phyloP scores from a whole-genome alignment of 768 basidiomycete genomes.

The Naganishia vaughanmartiniae region DNA sequence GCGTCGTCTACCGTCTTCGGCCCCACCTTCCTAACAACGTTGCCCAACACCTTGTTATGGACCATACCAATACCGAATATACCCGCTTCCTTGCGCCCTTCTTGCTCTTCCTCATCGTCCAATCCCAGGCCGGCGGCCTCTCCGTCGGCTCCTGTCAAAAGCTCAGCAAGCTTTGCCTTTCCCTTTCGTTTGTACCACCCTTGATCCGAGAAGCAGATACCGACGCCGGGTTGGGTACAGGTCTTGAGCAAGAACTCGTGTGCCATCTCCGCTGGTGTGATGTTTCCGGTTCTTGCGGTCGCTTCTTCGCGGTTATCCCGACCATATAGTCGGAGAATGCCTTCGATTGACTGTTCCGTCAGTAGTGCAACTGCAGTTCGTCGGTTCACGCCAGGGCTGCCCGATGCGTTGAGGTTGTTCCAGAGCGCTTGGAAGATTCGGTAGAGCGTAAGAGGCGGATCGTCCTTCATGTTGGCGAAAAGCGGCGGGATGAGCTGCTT shows the following conservation, averaged over 20 bases:
- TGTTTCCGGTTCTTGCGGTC: conserved; percentile 58
- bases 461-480: conserved; percentile 41
- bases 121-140: conserved; percentile 41
- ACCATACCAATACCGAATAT: conserved; percentile 38
- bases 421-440: conserved; percentile 44
- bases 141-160: conserved; percentile 47
- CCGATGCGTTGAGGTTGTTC: conserved; percentile 39
- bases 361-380: conserved; percentile 41
- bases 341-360: conserved; percentile 45
- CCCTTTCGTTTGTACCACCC: conserved; percentile 83
- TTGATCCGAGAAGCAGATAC: conserved; percentile 80
- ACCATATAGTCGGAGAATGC: conserved; percentile 72
- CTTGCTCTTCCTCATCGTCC: conserved; percentile 51
- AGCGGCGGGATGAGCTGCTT: conserved; percentile 41
- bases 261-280: conserved; percentile 69
- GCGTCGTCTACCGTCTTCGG: conserved; percentile 81
- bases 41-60: conserved; percentile 77
- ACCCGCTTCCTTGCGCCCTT: conserved; percentile 51
- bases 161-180: conserved; percentile 23
- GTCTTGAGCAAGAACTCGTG: conserved; percentile 85
- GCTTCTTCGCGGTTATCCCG: conserved; percentile 58
- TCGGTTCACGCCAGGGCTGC: conserved; percentile 38
- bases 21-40: conserved; percentile 64
- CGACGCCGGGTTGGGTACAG: conserved; percentile 73
- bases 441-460: conserved; percentile 45